These are phyloP conservation scores for Geranium incanum DNA, from an alignment of 441 rosid genomes.

Conservation along the genomic window DNA sequence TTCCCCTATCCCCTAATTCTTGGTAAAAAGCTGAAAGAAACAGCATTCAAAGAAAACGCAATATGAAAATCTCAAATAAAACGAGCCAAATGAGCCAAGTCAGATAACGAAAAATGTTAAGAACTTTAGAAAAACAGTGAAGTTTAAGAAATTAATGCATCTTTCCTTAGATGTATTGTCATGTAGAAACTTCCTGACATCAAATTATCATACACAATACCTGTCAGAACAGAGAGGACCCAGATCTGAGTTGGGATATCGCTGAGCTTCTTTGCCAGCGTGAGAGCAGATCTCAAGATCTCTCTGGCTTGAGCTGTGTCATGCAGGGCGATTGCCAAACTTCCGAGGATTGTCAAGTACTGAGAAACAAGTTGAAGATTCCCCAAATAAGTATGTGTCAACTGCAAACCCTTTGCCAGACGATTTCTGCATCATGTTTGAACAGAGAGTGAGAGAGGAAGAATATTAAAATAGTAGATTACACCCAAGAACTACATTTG, in stretches of 20 bases:
- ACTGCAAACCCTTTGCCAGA: conserved; percentile 89
- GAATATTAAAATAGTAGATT: neutral
- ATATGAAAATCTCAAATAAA: neutral
- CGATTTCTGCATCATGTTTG: conserved; percentile 52
- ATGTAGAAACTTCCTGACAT: neutral
- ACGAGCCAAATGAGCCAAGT: neutral
- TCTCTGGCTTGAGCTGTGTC: conserved; percentile 88
- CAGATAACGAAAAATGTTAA: neutral
- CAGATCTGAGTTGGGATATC: conserved; percentile 93
- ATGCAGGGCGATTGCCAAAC: conserved; percentile 80
- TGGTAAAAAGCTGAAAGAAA: conserved; percentile 49
- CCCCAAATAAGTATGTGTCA: conserved; percentile 79
- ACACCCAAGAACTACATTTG: neutral
- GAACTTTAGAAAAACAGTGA: too few relatives aligned
- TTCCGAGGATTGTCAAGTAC: conserved; percentile 82
- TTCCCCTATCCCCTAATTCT: conserved; percentile 71
- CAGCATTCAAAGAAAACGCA: neutral
- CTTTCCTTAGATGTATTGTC: neutral
- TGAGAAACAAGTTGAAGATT: conserved; percentile 95
- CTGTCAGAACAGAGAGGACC: conserved; percentile 81
- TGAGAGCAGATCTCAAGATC: conserved; percentile 82
- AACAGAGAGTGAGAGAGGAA: conserved; percentile 17
- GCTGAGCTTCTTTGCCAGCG: conserved; percentile 77
- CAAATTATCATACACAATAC: conserved; percentile 26
- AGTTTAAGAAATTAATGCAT: too few relatives aligned